phyloP scores from a whole-genome alignment of 371 early-diverging fungal species.

The Actinomortierella wolfii region DNA sequence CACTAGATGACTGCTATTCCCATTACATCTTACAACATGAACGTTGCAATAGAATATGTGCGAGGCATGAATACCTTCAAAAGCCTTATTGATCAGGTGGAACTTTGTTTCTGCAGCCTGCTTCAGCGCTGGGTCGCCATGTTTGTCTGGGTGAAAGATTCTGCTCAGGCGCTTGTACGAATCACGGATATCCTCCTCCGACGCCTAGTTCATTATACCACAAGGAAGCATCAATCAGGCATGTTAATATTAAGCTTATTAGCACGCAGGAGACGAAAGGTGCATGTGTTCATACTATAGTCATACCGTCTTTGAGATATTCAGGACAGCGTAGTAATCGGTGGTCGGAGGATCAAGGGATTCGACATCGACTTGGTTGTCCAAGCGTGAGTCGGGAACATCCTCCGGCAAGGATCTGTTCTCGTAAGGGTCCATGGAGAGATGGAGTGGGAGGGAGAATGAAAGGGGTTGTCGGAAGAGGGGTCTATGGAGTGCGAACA shows the following conservation, averaged over 20 bases:
- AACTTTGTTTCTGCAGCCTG: conserved; percentile 76
- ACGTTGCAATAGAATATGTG: background rate
- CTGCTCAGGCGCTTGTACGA: conserved; percentile 82
- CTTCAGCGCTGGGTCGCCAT: conserved; percentile 56
- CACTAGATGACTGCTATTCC: background rate
- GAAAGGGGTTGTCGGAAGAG: background rate
- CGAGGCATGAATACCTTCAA: conserved; percentile 68
- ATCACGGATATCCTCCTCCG: conserved; percentile 86
- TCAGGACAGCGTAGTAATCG: conserved; percentile 87
- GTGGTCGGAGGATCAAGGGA: conserved; percentile 51
- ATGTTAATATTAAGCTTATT: conserved; percentile 1
- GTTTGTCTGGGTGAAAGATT: conserved; percentile 92
- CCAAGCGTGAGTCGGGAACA: conserved; percentile 28
- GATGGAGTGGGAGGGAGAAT: background rate
- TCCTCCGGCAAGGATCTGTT: conserved; percentile 48
- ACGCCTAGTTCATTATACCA: conserved; percentile 69
- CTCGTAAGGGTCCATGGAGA: conserved; percentile 61
- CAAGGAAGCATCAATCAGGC: background rate
- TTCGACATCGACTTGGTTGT: conserved; percentile 53
- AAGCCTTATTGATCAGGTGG: conserved; percentile 84
- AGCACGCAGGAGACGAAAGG: background rate
- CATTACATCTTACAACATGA: background rate
- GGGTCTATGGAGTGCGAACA: too few species aligned
- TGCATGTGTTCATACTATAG: conserved; percentile 1
- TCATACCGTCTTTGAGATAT: conserved; percentile 75